Evolutionary conservation across 352 stramenopile species (phyloP).

Genomic region (Globisporangium okanoganense): DNA sequence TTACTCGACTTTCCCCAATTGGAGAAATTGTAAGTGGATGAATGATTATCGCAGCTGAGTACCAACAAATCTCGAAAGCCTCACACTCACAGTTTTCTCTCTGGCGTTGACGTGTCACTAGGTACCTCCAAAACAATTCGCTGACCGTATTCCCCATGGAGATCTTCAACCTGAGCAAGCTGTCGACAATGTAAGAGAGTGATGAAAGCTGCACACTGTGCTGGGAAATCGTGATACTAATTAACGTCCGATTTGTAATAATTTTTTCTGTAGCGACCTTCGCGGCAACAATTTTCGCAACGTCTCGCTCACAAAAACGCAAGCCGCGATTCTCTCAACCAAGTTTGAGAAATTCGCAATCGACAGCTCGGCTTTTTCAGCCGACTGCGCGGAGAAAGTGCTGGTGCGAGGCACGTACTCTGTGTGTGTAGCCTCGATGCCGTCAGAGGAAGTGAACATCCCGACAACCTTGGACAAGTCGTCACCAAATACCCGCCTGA

Average conservation of each 20-base stretch:
- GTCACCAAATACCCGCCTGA: not conserved
- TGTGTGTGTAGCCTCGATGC: conserved; percentile 7
- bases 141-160: conserved; percentile 13
- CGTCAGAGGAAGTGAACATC: not conserved
- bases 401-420: conserved; percentile 11
- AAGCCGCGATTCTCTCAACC: conserved; percentile 4
- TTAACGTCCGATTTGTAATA: not conserved
- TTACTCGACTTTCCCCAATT: conserved; percentile 11
- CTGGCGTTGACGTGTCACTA: not conserved
- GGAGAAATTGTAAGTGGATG: conserved; percentile 13
- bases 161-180: conserved; percentile 15
- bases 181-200: conserved; percentile 8
- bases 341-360: conserved; percentile 14
- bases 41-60: not conserved
- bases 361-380: conserved; percentile 12
- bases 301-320: conserved; percentile 6
- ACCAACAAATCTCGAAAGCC: not conserved
- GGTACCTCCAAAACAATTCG: conserved; percentile 22
- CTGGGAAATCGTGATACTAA: not conserved
- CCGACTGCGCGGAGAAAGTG: conserved; percentile 9
- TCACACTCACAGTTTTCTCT: not conserved
- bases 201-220: not conserved
- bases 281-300: conserved; percentile 15
- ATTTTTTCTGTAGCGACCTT: conserved; percentile 13
- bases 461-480: not conserved